phyloP scores from a whole-genome alignment of 192 early-diverging fungal genomes.

The Backusella sp. region DNA sequence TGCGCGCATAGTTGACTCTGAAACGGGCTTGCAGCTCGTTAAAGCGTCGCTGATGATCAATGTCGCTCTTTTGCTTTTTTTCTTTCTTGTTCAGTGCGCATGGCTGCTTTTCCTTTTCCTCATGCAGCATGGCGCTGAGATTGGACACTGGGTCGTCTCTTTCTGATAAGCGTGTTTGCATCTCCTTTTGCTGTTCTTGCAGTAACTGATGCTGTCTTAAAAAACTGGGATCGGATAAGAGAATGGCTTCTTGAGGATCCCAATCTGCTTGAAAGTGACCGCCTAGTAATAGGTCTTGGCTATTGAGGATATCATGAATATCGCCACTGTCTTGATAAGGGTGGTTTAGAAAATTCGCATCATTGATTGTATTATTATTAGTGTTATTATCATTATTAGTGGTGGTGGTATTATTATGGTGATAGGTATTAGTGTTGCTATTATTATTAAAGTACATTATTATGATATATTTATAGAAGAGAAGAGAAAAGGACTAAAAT shows the following conservation, averaged over 20 bases:
- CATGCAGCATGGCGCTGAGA: constrained; percentile 24
- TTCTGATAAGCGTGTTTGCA: constrained; percentile 20
- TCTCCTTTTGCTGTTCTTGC: constrained; percentile 27
- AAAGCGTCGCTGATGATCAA: constrained; percentile 33
- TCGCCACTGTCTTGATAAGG: background rate
- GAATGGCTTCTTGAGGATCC: constrained; percentile 18
- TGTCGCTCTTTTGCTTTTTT: background rate
- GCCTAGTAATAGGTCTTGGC: background rate
- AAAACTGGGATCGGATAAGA: constrained; percentile 26
- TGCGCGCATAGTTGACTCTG: constrained; percentile 32
- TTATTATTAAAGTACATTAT: background rate
- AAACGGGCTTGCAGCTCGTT: constrained; percentile 34
- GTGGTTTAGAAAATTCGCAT: background rate
- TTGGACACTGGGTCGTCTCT: constrained; percentile 19
- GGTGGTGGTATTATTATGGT: background rate
- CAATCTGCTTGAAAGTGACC: background rate
- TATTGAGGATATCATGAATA: background rate
- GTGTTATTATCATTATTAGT: background rate
- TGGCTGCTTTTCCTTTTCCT: background rate
- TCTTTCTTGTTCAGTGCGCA: background rate
- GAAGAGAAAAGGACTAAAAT: too few relatives aligned
- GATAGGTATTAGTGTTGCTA: background rate
- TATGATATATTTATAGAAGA: background rate
- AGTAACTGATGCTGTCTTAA: constrained; percentile 26
- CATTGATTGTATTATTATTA: background rate